Evolutionary conservation across 805 yeast genomes (phyloP).

Genomic region (Debaryomyces hansenii): DNA sequence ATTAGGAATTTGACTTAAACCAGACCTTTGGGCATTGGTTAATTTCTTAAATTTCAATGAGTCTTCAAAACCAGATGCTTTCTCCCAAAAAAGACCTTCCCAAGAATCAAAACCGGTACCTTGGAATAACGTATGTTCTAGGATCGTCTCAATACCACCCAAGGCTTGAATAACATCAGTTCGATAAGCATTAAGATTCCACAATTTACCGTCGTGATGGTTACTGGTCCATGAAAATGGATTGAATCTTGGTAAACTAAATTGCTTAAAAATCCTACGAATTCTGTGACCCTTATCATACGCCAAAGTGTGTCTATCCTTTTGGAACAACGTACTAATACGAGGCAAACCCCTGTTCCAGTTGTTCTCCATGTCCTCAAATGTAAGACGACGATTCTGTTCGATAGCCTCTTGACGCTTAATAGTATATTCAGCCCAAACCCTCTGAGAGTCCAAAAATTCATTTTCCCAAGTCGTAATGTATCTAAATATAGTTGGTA

Average conservation of each 20-base stretch:
- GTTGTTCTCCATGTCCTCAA: slow-evolving; percentile 89
- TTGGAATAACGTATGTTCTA: slow-evolving; percentile 91
- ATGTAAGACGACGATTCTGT: slow-evolving; percentile 80
- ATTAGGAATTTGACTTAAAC: slow-evolving; percentile 95
- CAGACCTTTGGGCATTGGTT: slow-evolving; percentile 97
- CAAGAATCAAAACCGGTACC: slow-evolving; percentile 98
- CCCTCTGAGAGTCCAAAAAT: slow-evolving; percentile 88
- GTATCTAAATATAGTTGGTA: slow-evolving; percentile 92
- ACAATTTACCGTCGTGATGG: slow-evolving; percentile 91
- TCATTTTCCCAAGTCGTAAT: slow-evolving; percentile 97
- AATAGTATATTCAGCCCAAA: slow-evolving; percentile 96
- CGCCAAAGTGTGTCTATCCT: slow-evolving; percentile 90
- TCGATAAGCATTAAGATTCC: slow-evolving; percentile 91
- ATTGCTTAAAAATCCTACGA: slow-evolving; percentile 76
- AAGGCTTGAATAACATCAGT: slow-evolving; percentile 95
- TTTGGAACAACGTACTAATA: slow-evolving; percentile 91
- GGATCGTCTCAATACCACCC: slow-evolving; percentile 94
- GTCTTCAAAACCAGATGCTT: slow-evolving; percentile 96
- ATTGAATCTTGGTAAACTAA: slow-evolving; percentile 66
- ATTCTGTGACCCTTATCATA: slow-evolving; percentile 92
- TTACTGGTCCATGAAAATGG: slow-evolving; percentile 97
- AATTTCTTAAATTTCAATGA: slow-evolving; percentile 90
- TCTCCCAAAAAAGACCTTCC: slow-evolving; percentile 99
- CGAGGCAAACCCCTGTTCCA: slow-evolving; percentile 99
- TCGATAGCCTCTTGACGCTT: slow-evolving; percentile 84